phyloP scores from a whole-genome alignment of 495 filamentous ascomycete genomes.

The Lophium mytilinum region DNA sequence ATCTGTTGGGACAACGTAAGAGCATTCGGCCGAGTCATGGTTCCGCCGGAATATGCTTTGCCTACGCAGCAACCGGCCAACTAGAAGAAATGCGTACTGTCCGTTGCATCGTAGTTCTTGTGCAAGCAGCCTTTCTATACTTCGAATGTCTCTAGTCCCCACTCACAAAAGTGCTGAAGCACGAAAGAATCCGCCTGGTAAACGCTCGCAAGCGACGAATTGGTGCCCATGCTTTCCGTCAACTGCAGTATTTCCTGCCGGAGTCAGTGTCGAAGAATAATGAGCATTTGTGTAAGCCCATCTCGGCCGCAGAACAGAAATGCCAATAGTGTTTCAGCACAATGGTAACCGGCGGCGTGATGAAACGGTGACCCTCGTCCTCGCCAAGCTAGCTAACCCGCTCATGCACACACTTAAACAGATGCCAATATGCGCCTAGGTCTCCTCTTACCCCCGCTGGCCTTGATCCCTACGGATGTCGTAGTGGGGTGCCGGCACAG shows the following conservation, averaged over 20 bases:
- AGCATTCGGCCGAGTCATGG: no score
- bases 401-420: constrained; percentile 9
- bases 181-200: neutral
- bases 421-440: constrained; percentile 7
- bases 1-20: no score
- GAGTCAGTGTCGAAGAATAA: neutral
- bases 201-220: neutral
- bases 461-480: constrained; percentile 9
- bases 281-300: neutral
- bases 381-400: constrained; percentile 2
- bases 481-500: constrained; percentile 11
- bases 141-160: neutral
- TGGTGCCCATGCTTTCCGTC: neutral
- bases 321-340: constrained; percentile 10
- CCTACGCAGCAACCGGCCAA: no score
- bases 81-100: no score
- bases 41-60: no score
- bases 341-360: constrained; percentile 8
- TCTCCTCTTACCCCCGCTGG: constrained; percentile 10
- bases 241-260: neutral
- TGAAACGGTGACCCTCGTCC: constrained; percentile 1
- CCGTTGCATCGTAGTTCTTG: no score
- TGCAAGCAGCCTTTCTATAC: no score
- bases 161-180: neutral
- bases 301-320: neutral